A percentile compares a stretch with the other conserved stretches of the same genome.
phyloP scores from a whole-genome alignment of 2,329 filamentous ascomycete genomes.

The Bipolaris victoriae region DNA sequence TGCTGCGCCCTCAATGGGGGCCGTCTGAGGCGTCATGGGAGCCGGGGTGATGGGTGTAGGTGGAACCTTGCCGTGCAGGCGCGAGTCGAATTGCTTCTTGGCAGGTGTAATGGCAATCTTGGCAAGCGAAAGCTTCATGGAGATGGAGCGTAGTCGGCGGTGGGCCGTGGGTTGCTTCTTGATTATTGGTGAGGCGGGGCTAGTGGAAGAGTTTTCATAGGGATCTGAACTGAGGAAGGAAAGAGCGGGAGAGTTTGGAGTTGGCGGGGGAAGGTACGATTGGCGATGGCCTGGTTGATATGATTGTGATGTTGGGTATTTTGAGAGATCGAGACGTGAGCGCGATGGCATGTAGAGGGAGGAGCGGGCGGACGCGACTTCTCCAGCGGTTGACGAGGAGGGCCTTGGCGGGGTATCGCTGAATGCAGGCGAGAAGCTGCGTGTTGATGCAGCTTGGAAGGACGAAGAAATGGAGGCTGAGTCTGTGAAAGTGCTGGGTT shows the following conservation, averaged over 20 bases:
- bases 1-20: constrained; percentile 32
- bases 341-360: constrained; percentile 36
- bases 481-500: constrained; percentile 26
- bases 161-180: constrained; percentile 42
- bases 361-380: constrained; percentile 28
- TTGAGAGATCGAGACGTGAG: constrained; percentile 25
- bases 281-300: constrained; percentile 20
- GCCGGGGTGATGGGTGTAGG: constrained; percentile 34
- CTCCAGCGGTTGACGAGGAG: constrained; percentile 25
- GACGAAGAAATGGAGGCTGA: constrained; percentile 34
- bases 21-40: constrained; percentile 44
- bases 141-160: constrained; percentile 47
- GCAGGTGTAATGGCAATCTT: constrained; percentile 47
- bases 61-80: constrained; percentile 33
- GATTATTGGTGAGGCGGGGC: constrained; percentile 42
- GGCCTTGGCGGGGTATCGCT: constrained; percentile 31
- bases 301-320: constrained; percentile 24
- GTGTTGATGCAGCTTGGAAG: constrained; percentile 31
- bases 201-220: constrained; percentile 41
- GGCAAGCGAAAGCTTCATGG: constrained; percentile 46
- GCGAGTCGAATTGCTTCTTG: constrained; percentile 41
- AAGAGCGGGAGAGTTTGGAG: constrained; percentile 41
- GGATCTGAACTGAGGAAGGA: constrained; percentile 50
- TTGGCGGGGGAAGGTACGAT: constrained; percentile 33
- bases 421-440: constrained; percentile 34